A percentile compares a stretch with the other conserved stretches of the same genome.
These are phyloP conservation scores for Fusarium torulosum DNA, from an alignment of 2,329 filamentous ascomycete species.

Conservation along the genomic window DNA sequence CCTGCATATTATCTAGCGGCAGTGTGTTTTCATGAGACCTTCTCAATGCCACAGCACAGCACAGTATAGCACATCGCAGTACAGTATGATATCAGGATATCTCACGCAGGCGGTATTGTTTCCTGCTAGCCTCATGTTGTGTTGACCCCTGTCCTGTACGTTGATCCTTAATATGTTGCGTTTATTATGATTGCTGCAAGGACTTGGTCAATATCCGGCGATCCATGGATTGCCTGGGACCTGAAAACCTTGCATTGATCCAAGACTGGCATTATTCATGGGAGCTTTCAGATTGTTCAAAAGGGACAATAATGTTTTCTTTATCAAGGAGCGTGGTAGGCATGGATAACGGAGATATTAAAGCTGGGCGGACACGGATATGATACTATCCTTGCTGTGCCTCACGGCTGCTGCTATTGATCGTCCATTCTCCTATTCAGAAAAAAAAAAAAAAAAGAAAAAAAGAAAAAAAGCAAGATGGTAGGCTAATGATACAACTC, in stretches of 20 bases:
- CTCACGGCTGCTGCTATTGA: slow-evolving; percentile 19
- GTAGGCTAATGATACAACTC: slow-evolving; percentile 4
- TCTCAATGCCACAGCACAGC: slow-evolving; percentile 10
- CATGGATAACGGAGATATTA: not conserved
- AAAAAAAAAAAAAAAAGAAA: slow-evolving; percentile 26
- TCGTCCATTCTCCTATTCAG: slow-evolving; percentile 4
- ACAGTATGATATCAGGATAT: slow-evolving; percentile 17
- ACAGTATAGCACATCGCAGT: not conserved
- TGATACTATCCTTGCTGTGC: slow-evolving; percentile 13
- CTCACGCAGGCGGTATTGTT: not conserved
- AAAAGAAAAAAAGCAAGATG: slow-evolving; percentile 28
- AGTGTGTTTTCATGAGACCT: slow-evolving; percentile 3
- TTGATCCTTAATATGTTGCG: not conserved
- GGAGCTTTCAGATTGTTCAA: not conserved
- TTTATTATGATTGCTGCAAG: slow-evolving; percentile 3
- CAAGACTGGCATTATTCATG: not conserved
- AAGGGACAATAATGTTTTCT: not conserved
- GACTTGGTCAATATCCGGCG: not conserved
- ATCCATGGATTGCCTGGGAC: not conserved
- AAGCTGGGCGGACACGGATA: not conserved
- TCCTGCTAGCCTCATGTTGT: slow-evolving; percentile 4
- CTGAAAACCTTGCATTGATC: too few relatives aligned
- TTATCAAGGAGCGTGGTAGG: too few relatives aligned
- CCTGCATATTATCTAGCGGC: slow-evolving; percentile 23
- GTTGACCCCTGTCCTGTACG: slow-evolving; percentile 12